These are phyloP conservation scores for Gymnopilus junonius DNA, from an alignment of 768 basidiomycete genomes.

Conservation along the genomic window DNA sequence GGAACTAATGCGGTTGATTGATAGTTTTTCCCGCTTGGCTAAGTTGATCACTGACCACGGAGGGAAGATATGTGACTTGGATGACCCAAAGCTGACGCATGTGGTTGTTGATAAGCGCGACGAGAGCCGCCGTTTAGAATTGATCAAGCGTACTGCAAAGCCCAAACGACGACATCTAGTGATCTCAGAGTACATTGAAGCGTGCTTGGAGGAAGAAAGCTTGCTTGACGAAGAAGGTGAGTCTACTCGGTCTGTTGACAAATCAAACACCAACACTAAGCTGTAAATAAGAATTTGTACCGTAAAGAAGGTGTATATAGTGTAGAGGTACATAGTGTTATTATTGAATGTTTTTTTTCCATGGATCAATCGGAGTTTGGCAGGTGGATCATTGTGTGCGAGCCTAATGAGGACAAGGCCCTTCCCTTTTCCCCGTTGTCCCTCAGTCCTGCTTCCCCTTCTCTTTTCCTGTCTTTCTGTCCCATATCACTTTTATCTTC, in stretches of 20 bases:
- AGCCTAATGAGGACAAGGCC: slow-evolving; percentile 18
- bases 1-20: slow-evolving; percentile 6
- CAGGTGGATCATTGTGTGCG: slow-evolving; percentile 20
- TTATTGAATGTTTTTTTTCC: slow-evolving; percentile 31
- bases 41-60: slow-evolving; percentile 68
- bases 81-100: slow-evolving; percentile 85
- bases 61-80: slow-evolving; percentile 69
- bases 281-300: slow-evolving; percentile 27
- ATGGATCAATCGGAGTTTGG: slow-evolving; percentile 30
- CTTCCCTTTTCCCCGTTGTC: slow-evolving; percentile 14
- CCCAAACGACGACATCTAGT: slow-evolving; percentile 83
- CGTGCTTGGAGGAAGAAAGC: slow-evolving; percentile 83
- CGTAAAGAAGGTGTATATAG: slow-evolving; percentile 17
- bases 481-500: neutral
- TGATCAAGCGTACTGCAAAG: slow-evolving; percentile 76
- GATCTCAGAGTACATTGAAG: slow-evolving; percentile 75
- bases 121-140: slow-evolving; percentile 67
- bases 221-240: slow-evolving; percentile 85
- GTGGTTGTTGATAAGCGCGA: slow-evolving; percentile 85
- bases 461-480: neutral
- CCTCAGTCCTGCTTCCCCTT: slow-evolving; percentile 19
- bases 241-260: slow-evolving; percentile 22
- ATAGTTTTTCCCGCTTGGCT: slow-evolving; percentile 60
- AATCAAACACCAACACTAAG: neutral
- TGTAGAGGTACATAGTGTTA: slow-evolving; percentile 9